A percentile compares a stretch with the other conserved stretches of the same genome.
Conservation (phyloP, 1,139 yeast species). For the Schwanniomyces etchellsii region DNA sequence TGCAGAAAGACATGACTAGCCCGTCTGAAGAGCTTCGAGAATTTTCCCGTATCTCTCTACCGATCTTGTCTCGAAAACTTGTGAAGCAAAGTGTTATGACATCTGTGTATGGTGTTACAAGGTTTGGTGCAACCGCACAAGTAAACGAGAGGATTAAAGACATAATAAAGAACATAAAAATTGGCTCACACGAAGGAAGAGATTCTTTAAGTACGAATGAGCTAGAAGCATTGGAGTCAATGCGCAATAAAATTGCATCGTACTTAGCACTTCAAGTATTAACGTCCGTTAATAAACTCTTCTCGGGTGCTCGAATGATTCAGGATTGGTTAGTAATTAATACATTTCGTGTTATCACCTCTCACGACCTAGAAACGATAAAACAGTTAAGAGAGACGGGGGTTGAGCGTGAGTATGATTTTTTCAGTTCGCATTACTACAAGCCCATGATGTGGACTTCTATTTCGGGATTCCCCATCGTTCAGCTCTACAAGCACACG, state of each 20-base stretch:
- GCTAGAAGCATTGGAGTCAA: constrained; percentile 2
- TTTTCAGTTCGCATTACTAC: constrained; percentile 13
- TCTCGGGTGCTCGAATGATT: constrained; percentile 27
- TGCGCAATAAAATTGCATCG: constrained; percentile 9
- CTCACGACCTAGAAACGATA: constrained; percentile 20
- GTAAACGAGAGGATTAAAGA: constrained; percentile 22
- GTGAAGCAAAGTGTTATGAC: constrained; percentile 46
- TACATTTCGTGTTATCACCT: constrained; percentile 22
- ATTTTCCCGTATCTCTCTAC: constrained; percentile 13
- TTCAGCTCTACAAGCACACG: constrained; percentile 28
- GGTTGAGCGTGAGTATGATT: constrained; percentile 8
- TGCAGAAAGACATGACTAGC: constrained; percentile 9
- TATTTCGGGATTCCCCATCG: constrained; percentile 36
- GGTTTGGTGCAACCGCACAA: constrained; percentile 32
- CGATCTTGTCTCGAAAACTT: constrained; percentile 25
- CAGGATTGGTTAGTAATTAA: constrained; percentile 35
- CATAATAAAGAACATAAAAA: constrained; percentile 8
- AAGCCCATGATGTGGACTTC: constrained; percentile 43
- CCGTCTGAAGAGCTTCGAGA: constrained; percentile 1
- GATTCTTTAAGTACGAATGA: background rate
- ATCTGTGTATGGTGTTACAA: constrained; percentile 42
- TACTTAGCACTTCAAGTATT: constrained; percentile 25
- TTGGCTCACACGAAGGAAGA: constrained; percentile 1
- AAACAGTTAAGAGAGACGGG: constrained; percentile 6
- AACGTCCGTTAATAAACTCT: constrained; percentile 28